Base-by-base conservation (phyloP, 495 filamentous ascomycete genomes). In the Podospora tetraspora region DNA sequence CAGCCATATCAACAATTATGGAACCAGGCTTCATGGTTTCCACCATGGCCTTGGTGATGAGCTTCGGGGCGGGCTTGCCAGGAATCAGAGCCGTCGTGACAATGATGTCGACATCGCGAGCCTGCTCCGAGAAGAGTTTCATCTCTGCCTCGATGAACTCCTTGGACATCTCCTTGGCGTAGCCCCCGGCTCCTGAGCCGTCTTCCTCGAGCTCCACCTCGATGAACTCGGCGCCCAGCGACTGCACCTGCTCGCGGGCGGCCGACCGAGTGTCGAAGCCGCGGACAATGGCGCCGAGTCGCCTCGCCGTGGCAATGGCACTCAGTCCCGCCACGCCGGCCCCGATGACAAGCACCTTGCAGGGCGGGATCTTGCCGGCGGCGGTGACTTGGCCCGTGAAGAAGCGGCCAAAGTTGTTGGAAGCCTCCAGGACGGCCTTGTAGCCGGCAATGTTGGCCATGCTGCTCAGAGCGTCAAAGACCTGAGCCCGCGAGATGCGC, bases 361-460 rank as follows among this genome's bases (percentile, higher is more conserved):
- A 89, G 2, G 91, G 91, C 0, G 91, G 91, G 58, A 94, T 92
- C 80, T 93, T 83, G 62, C 91, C 91, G 65, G 91, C 91, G 66
- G 91, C 91, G 27, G 91, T 94, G 34, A 92, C 90, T 72, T 94
- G 91, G 57, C 91, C 91, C 30, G 91, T 92, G 67, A 94, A 77
- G 72, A 92, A 94, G 57, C 90, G 88, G 66, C 91, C 91, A 75
- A 93, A 94, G 71, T 88, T 85, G 76, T 93, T 93, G 1, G 90
- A 92, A 2, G 91, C 91, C 74, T 93, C 91, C 62, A 94, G 77
- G 1, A 94, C 89, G 21, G 90, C 91, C 76, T 92, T 94, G 78
- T 94, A 94, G 5, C 91, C 91, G 22, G 91, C 90, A 76, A 93
- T 94, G 69, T 94, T 94, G 66, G 91, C 90, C 91, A 93, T 93